A percentile compares a stretch with the other conserved stretches of the same genome.
Evolutionary conservation across 2,329 filamentous ascomycete genomes (phyloP).

Genomic region (Alternaria solani): DNA sequence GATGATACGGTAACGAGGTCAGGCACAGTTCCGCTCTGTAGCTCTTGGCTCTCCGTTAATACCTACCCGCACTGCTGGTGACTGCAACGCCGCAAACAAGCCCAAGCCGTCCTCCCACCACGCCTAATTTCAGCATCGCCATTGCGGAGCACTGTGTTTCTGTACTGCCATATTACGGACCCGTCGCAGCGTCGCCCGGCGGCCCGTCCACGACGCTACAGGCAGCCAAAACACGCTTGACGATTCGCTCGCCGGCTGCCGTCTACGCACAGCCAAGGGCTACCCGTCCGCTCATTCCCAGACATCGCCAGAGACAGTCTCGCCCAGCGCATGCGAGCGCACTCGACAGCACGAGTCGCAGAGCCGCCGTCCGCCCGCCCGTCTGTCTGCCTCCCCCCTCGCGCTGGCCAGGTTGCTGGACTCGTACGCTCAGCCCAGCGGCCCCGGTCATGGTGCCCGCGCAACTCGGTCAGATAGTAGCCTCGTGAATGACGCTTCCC

Average conservation of each 20-base stretch:
- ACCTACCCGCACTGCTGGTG: constrained; percentile 2
- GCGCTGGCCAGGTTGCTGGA: constrained; percentile 21
- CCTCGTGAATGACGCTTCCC: constrained; percentile 48
- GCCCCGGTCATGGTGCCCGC: constrained; percentile 46
- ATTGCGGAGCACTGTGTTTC: neutral
- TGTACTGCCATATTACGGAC: neutral
- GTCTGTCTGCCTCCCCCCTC: neutral
- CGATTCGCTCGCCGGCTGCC: constrained; percentile 25
- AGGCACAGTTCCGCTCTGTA: constrained; percentile 5
- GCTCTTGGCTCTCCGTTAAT: constrained; percentile 8
- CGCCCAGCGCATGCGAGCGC: constrained; percentile 26
- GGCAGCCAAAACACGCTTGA: constrained; percentile 21
- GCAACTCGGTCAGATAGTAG: constrained; percentile 41
- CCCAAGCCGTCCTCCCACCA: constrained; percentile 6
- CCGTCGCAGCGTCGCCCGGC: constrained; percentile 11
- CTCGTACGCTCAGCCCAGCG: constrained; percentile 30
- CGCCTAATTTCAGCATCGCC: constrained; percentile 2
- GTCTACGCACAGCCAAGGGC: constrained; percentile 19
- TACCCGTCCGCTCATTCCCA: constrained; percentile 15
- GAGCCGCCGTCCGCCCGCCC: constrained; percentile 2
- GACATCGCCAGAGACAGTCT: constrained; percentile 5
- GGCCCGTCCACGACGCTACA: constrained; percentile 26
- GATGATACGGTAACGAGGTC: constrained; percentile 1
- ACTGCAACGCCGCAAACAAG: constrained; percentile 5
- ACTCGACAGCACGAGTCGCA: constrained; percentile 20